phyloP scores from a whole-genome alignment of 2,329 filamentous ascomycete species.

The Penicillium corylophilum region DNA sequence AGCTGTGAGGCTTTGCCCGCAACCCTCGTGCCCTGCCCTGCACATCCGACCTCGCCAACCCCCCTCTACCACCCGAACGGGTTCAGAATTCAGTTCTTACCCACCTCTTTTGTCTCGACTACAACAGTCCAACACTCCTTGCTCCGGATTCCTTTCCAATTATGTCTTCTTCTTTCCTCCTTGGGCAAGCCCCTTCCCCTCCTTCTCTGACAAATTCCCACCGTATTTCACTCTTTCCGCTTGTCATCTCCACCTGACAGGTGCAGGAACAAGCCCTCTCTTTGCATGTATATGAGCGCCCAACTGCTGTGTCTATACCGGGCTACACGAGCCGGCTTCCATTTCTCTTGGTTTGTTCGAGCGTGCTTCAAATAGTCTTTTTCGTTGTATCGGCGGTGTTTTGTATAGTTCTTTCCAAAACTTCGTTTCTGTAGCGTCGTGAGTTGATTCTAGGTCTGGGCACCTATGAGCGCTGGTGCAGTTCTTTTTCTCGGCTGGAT shows the following conservation, averaged over 20 bases:
- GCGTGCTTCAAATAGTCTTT: neutral
- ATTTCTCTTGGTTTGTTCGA: constrained; percentile 3
- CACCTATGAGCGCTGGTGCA: constrained; percentile 4
- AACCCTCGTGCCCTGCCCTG: neutral
- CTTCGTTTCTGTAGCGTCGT: neutral
- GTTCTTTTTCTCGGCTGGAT: neutral
- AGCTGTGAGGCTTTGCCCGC: constrained; percentile 22
- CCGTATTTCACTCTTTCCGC: neutral
- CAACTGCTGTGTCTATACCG: constrained; percentile 18
- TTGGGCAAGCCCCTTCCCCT: neutral
- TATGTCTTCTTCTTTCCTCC: neutral
- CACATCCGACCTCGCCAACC: neutral
- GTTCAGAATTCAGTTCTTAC: neutral
- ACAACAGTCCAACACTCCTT: neutral
- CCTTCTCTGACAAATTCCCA: neutral
- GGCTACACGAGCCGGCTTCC: constrained; percentile 1
- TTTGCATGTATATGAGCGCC: constrained; percentile 24
- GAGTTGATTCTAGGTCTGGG: neutral
- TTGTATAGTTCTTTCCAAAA: constrained; percentile 7
- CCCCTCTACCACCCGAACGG: neutral
- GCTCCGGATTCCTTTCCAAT: neutral
- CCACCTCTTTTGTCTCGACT: neutral
- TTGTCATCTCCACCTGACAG: neutral
- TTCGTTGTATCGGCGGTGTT: neutral
- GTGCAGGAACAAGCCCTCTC: constrained; percentile 5